These are phyloP conservation scores for Pleurotus platypus DNA, from an alignment of 768 basidiomycete species.

Conservation along the genomic window DNA sequence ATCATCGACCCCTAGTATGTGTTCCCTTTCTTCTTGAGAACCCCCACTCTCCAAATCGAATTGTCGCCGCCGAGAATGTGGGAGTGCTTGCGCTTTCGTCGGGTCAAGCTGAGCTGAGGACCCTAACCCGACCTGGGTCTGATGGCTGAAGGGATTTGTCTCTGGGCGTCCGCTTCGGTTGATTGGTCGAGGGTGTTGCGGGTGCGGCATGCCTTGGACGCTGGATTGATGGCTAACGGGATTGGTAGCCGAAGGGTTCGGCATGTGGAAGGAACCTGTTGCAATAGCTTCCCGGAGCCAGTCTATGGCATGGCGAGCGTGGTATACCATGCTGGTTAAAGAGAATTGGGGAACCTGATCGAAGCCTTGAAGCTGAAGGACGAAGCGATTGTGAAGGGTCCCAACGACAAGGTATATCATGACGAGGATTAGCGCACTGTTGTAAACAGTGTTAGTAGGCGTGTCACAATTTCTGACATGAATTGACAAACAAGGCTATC, in stretches of 20 bases:
- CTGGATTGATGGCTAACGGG: conserved; percentile 10
- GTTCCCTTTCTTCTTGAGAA: conserved; percentile 29
- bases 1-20: conserved; percentile 31
- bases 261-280: conserved; percentile 16
- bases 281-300: conserved; percentile 36
- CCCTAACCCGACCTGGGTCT: conserved; percentile 6
- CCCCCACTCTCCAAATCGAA: conserved; percentile 15
- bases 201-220: neutral
- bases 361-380: conserved; percentile 65
- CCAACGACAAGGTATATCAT: conserved; percentile 66
- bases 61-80: conserved; percentile 8
- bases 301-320: conserved; percentile 37
- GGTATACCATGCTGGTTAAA: conserved; percentile 47
- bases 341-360: conserved; percentile 72
- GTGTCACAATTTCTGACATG: neutral
- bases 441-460: neutral
- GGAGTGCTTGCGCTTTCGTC: conserved; percentile 11
- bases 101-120: conserved; percentile 8
- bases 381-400: conserved; percentile 75
- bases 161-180: neutral
- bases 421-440: conserved; percentile 52
- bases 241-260: conserved; percentile 15
- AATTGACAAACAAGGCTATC: conserved; percentile 52
- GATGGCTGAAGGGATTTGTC: conserved; percentile 16
- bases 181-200: neutral